A percentile compares a stretch with the other conserved stretches of the same genome.
phyloP scores from a whole-genome alignment of 1,284 basidiomycete genomes.

The Exsudoporus floridanus region DNA sequence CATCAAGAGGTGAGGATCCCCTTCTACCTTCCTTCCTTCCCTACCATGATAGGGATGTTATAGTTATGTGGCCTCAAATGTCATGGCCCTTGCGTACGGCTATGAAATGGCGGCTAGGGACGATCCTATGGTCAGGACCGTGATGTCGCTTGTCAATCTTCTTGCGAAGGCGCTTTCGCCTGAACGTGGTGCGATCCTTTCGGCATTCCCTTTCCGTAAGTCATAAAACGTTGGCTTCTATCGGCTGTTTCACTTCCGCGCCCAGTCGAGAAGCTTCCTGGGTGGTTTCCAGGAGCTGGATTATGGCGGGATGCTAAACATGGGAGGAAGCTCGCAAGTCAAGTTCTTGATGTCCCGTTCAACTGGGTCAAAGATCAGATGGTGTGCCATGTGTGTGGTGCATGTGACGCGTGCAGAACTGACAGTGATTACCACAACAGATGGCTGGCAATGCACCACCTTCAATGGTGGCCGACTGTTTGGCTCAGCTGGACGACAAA shows the following conservation, averaged over 20 bases:
- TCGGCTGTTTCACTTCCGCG: neutral
- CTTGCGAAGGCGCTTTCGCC: slow-evolving; percentile 23
- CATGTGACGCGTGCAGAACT: neutral
- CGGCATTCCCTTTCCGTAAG: slow-evolving; percentile 28
- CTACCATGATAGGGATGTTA: neutral
- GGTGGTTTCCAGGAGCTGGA: slow-evolving; percentile 42
- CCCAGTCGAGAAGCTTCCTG: slow-evolving; percentile 42
- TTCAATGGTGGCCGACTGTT: slow-evolving; percentile 28
- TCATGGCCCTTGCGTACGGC: slow-evolving; percentile 28
- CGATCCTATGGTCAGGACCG: slow-evolving; percentile 24
- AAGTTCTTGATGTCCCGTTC: slow-evolving; percentile 26
- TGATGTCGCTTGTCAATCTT: slow-evolving; percentile 19
- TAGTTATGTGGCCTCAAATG: slow-evolving; percentile 27
- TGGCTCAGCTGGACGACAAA: slow-evolving; percentile 16
- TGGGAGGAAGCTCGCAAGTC: slow-evolving; percentile 11
- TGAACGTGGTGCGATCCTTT: slow-evolving; percentile 17
- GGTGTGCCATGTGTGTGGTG: slow-evolving; percentile 6
- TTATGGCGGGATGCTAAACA: slow-evolving; percentile 36
- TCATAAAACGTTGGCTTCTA: neutral
- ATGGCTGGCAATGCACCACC: slow-evolving; percentile 15
- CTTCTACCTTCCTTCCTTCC: neutral
- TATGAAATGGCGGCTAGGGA: slow-evolving; percentile 18
- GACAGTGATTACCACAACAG: slow-evolving; percentile 4
- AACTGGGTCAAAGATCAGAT: slow-evolving; percentile 23
- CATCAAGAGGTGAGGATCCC: slow-evolving; percentile 17